A percentile compares a stretch with the other conserved stretches of the same genome.
Conservation (phyloP, 2,329 filamentous ascomycete species). For the Fusarium acutatum region DNA sequence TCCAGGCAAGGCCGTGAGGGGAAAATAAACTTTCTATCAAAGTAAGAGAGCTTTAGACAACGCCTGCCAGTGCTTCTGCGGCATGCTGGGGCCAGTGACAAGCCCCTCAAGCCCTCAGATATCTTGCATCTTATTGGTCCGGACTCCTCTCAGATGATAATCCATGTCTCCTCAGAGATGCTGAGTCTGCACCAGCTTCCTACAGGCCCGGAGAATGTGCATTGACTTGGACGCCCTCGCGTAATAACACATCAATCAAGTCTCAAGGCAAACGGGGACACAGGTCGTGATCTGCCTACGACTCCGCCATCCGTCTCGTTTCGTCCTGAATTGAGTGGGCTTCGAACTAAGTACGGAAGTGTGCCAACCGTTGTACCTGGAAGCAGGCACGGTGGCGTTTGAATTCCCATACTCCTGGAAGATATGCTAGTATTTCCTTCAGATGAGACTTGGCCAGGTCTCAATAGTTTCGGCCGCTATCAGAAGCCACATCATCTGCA, state of each 20-base stretch:
- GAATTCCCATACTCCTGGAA: constrained; percentile 23
- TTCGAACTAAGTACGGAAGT: neutral
- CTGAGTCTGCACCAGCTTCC: constrained; percentile 1
- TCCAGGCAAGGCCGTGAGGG: constrained; percentile 30
- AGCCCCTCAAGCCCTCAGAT: constrained; percentile 22
- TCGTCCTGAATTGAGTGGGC: neutral
- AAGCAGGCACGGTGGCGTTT: constrained; percentile 38
- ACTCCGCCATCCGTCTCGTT: neutral
- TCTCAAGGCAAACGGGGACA: neutral
- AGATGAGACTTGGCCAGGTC: constrained; percentile 15
- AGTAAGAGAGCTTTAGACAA: constrained; percentile 28
- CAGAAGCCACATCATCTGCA: constrained; percentile 20
- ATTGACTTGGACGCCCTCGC: neutral
- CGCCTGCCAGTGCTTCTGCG: constrained; percentile 10
- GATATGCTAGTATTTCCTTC: constrained; percentile 9
- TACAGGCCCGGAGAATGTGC: neutral
- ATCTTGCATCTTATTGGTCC: constrained; percentile 10
- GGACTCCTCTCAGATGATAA: constrained; percentile 6
- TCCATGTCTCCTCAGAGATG: constrained; percentile 4
- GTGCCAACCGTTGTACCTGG: constrained; percentile 16
- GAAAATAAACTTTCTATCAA: constrained; percentile 40
- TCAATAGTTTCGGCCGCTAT: constrained; percentile 13
- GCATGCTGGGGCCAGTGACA: constrained; percentile 14
- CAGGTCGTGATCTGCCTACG: neutral
- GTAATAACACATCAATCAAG: neutral